A percentile compares a stretch with the other conserved stretches of the same genome.
Conservation (phyloP, 2,329 filamentous ascomycete species). For the Cercospora zeae-maydis region DNA sequence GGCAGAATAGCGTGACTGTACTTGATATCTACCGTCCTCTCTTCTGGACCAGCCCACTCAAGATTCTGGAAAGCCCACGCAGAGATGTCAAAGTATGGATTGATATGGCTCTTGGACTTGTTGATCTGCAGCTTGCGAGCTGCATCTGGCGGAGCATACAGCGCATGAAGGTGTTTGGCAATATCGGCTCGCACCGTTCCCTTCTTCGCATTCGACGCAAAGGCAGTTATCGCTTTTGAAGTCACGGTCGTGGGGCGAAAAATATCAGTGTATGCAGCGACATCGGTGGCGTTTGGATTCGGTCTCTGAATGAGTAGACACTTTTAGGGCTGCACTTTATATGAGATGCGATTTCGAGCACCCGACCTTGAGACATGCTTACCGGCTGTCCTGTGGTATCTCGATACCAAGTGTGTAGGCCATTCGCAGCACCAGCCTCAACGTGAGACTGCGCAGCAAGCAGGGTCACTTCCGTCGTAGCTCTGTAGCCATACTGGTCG, state of each 20-base stretch:
- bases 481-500: conserved; percentile 52
- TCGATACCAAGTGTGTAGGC: conserved; percentile 52
- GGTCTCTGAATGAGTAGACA: conserved; percentile 28
- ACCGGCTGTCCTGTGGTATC: conserved; percentile 41
- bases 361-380: conserved; percentile 18
- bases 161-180: conserved; percentile 54
- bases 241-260: conserved; percentile 61
- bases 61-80: conserved; percentile 61
- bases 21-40: conserved; percentile 50
- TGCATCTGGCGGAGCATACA: conserved; percentile 50
- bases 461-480: conserved; percentile 50
- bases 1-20: conserved; percentile 67
- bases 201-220: conserved; percentile 64
- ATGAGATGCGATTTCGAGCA: conserved; percentile 21
- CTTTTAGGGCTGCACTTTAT: conserved; percentile 23
- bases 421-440: conserved; percentile 44
- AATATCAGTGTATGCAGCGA: conserved; percentile 63
- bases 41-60: conserved; percentile 62
- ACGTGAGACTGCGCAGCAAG: conserved; percentile 50
- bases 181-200: conserved; percentile 57
- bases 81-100: conserved; percentile 68
- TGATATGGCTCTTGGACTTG: conserved; percentile 49
- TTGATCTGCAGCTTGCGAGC: conserved; percentile 34
- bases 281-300: conserved; percentile 55
- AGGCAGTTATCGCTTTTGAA: conserved; percentile 58